phyloP scores from a whole-genome alignment of 1,284 basidiomycete genomes.

The Malassezia equina region DNA sequence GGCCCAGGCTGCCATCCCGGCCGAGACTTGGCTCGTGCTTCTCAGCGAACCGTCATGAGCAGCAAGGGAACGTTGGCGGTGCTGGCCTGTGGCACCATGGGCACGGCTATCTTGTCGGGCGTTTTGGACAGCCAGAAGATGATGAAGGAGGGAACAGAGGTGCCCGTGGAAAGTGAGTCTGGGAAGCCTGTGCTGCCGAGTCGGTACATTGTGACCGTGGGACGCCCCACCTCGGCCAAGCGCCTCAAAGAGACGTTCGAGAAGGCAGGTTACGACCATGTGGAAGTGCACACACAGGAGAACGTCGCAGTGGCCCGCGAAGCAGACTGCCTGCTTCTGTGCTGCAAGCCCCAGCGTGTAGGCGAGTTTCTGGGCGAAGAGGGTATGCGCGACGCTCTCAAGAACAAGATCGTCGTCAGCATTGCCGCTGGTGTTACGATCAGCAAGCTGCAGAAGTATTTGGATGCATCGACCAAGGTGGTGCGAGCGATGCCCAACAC shows the following conservation, averaged over 20 bases:
- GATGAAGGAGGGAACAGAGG: not conserved
- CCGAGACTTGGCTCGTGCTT: not conserved
- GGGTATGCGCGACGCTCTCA: constrained; percentile 76
- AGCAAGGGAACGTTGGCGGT: constrained; percentile 27
- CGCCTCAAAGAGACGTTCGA: constrained; percentile 61
- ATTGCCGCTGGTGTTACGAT: constrained; percentile 93
- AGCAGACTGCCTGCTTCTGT: constrained; percentile 66
- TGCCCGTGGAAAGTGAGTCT: constrained; percentile 8
- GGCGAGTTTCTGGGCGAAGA: constrained; percentile 62
- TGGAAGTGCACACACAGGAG: constrained; percentile 58
- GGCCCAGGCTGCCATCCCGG: not conserved
- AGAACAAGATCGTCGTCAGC: constrained; percentile 83
- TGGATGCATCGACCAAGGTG: constrained; percentile 66
- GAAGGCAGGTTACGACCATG: constrained; percentile 42
- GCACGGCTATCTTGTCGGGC: constrained; percentile 85
- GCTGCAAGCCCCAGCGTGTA: constrained; percentile 75
- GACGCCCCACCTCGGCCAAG: constrained; percentile 63
- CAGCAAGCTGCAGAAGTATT: constrained; percentile 65
- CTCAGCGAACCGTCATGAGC: not conserved
- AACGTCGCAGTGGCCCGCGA: constrained; percentile 66
- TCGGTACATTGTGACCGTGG: constrained; percentile 83
- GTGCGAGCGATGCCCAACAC: constrained; percentile 98
- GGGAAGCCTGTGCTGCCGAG: constrained; percentile 54
- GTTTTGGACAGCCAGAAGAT: constrained; percentile 53
- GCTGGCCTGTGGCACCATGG: constrained; percentile 84